These are phyloP conservation scores for Chaetomiaceae sp. DNA, from an alignment of 2,329 filamentous ascomycete species.

Conservation along the genomic window DNA sequence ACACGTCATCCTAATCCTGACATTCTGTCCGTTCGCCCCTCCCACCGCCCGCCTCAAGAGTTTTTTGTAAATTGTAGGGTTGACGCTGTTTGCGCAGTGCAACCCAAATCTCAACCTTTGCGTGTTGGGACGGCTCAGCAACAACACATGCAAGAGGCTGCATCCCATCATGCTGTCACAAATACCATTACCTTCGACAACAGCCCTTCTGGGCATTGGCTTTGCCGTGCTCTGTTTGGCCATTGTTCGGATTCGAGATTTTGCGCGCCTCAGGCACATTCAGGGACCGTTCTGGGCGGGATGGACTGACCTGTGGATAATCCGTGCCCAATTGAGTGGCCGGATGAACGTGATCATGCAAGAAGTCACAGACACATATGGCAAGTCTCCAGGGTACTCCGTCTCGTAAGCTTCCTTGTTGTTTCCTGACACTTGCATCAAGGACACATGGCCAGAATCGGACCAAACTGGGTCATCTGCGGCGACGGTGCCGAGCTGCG, in stretches of 20 bases:
- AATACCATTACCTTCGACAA: not conserved
- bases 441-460: constrained; percentile 30
- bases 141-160: too few species aligned
- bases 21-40: too few species aligned
- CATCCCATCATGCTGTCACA: not conserved
- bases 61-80: too few species aligned
- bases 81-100: too few species aligned
- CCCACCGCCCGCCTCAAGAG: too few species aligned
- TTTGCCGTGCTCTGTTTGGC: not conserved
- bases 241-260: constrained; percentile 9
- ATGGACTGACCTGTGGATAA: constrained; percentile 31
- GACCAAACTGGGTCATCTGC: constrained; percentile 29
- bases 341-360: constrained; percentile 25
- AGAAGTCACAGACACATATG: constrained; percentile 24
- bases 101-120: too few species aligned
- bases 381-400: constrained; percentile 18
- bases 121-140: too few species aligned
- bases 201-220: constrained; percentile 5
- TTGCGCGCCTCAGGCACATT: constrained; percentile 28
- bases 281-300: constrained; percentile 27
- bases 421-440: not conserved
- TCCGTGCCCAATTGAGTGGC: constrained; percentile 27
- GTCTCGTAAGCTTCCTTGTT: not conserved
- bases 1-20: too few species aligned
- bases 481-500: constrained; percentile 29